Evolutionary conservation across 805 yeast genomes (phyloP), one percentile per base, ranked within the genome.

Genomic region (Dipodascopsis uninucleata): DNA sequence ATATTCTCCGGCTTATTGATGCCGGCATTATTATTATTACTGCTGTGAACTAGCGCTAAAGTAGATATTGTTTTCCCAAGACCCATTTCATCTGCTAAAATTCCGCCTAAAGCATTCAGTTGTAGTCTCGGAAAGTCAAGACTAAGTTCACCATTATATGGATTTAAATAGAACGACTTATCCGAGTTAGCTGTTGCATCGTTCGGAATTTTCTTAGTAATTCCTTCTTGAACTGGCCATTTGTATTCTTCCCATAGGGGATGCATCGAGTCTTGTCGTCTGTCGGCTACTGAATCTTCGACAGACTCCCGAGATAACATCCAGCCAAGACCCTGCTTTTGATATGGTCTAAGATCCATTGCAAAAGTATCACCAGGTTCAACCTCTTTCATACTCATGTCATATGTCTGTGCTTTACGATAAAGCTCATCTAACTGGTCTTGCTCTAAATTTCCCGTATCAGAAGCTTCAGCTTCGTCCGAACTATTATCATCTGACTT

Each of bases 21-120:
- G 7, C 9, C 10, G 25, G 17, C 21, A 17, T 31, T 4, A 28
- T 40, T 26, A 36, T 37, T 29, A 24, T 25, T 36, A 9, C 28
- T 31, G 6, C 26, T n/a, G 45, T 82, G 77, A 9, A 89, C 71
- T 38, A 90, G 65, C 0, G 96, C 75, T 41, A 87, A 64, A 0
- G 95, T 78, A 1, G 95, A 83, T 20, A 89, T 83, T 0, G 97
- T 89, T 61, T 89, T 89, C 33, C 97, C 97, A 6, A 89, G 70
- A 0, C 97, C 97, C 97, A 89, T 89, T 62, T 89, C 97, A 67
- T 89, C 97, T 0, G 97, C 95, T 12, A 89, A 67, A 17, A 89
- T 84, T 2, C 97, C 97, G 28, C 97, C 97, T 38, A 72, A 71
- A 16, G 74, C 58, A 1, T 81, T 71, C 46, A 72, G 77, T 17